Conservation (phyloP, 116 monocot genomes). For the Phalaenopsis hybrid region DNA sequence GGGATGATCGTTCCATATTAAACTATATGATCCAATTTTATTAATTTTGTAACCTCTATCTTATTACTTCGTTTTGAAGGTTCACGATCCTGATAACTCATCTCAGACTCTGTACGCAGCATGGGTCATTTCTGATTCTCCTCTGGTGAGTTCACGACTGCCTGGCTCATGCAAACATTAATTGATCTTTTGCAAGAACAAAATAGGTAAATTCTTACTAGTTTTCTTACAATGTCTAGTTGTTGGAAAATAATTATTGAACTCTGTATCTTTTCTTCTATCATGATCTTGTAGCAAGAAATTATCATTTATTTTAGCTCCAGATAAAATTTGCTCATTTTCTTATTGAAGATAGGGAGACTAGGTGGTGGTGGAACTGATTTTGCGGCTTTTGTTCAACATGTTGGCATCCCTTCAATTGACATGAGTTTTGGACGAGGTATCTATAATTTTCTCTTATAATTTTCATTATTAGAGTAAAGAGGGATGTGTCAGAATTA, state of each 20-base stretch:
- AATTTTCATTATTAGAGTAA: not conserved
- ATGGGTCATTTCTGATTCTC: slow-evolving; percentile 44
- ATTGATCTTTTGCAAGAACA: not conserved
- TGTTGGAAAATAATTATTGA: not conserved
- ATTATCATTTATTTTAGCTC: not conserved
- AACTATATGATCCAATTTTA: not conserved
- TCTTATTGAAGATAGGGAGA: slow-evolving; percentile 59
- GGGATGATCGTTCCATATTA: not conserved
- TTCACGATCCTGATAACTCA: slow-evolving; percentile 67
- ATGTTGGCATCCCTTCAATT: slow-evolving; percentile 75
- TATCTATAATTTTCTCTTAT: slow-evolving; percentile 11
- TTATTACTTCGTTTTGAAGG: slow-evolving; percentile 27
- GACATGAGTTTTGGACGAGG: slow-evolving; percentile 70
- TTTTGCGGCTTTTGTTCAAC: slow-evolving; percentile 73
- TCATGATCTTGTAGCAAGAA: not conserved
- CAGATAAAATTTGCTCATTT: not conserved
- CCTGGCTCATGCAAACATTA: not conserved
- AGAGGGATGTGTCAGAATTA: too few relatives aligned
- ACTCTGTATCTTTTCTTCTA: not conserved
- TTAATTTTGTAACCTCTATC: not conserved
- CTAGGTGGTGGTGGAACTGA: slow-evolving; percentile 74
- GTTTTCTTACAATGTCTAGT: not conserved
- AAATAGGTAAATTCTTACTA: not conserved
- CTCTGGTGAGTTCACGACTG: slow-evolving; percentile 28
- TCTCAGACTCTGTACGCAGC: slow-evolving; percentile 60